These are phyloP conservation scores for Maudiozyma serrabonitensis DNA, from an alignment of 805 yeast genomes.

Conservation along the genomic window DNA sequence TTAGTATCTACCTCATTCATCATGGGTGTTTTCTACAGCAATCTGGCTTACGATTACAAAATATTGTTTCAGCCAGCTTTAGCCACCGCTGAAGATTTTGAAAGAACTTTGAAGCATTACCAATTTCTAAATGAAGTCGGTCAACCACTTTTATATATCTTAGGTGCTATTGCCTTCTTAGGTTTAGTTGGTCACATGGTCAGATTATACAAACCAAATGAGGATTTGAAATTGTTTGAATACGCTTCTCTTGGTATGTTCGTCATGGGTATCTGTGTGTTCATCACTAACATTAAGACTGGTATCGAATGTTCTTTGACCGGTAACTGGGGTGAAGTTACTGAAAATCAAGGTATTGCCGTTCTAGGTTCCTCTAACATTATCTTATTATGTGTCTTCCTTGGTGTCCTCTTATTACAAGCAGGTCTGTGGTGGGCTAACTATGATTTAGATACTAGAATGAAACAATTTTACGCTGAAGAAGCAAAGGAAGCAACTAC, in stretches of 20 bases:
- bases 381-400: conserved; percentile 57
- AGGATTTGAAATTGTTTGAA: conserved; percentile 78
- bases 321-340: conserved; percentile 92
- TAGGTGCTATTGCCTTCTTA: conserved; percentile 52
- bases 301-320: conserved; percentile 62
- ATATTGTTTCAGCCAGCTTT: conserved; percentile 53
- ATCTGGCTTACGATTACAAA: conserved; percentile 72
- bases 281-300: conserved; percentile 74
- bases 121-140: conserved; percentile 64
- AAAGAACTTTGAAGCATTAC: conserved; percentile 62
- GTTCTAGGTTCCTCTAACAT: conserved; percentile 86
- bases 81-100: conserved; percentile 45
- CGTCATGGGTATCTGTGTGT: conserved; percentile 66
- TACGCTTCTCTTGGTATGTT: conserved; percentile 74
- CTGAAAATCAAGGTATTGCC: conserved; percentile 72
- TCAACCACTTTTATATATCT: conserved; percentile 28
- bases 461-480: conserved; percentile 26
- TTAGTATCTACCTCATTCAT: conserved; percentile 54
- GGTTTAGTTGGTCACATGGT: conserved; percentile 67
- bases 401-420: conserved; percentile 79
- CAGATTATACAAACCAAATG: conserved; percentile 80
- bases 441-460: conserved; percentile 40
- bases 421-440: conserved; percentile 83
- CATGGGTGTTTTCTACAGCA: conserved; percentile 68
- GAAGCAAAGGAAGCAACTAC: conserved; percentile 12